Evolutionary conservation across 768 basidiomycete genomes (phyloP), one percentile per base, ranked within the genome.

Genomic region (Antrodiella citrinella): DNA sequence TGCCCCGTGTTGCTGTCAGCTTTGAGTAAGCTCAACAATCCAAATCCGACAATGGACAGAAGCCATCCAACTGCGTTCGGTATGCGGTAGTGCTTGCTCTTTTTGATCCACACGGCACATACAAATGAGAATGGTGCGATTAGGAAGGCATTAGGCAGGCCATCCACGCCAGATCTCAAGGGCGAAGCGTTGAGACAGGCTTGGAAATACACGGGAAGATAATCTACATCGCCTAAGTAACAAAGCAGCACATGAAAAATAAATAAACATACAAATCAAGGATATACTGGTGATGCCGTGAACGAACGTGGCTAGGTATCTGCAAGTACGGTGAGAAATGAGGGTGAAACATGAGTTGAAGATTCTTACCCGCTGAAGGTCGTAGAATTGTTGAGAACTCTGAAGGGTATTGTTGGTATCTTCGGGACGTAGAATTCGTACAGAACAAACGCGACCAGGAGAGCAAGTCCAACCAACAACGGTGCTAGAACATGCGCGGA

Each of bases 131-230:
- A 56, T 0, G 66, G 62, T 0, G 67, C 62, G 24, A 68, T 52
- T 18, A 62, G 51, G 25, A 66, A 53, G 1, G 63, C 59, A 11
- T 55, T 50, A 4, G 59, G 46, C 11, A 67, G 53, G 9, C 54
- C 45, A 26, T 63, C 49, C 2, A 64, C 62, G 3, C 61, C 61
- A 2, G 65, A 60, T 10, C 54, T 54, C 12, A 58, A 54, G 0
- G 76, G 63, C 2, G 65, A 65, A 11, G 64, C 59, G 7, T 57
- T 63, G 50, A 64, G 65, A 52, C 65, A 68, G 1, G 72, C 71
- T 53, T 76, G 74, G 53, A 71, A 74, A 55, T 69, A 76, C 7
- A 72, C 66, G 1, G 71, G 71, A 2, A 69, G 55, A 52, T 71
- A 74, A 52, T 71, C 71, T 68, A 57, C 26, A 5, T n/a, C 10